Evolutionary conservation across 768 basidiomycete genomes (phyloP), one percentile per base, ranked within the genome.

Genomic region (Agrocybe chaxingu): DNA sequence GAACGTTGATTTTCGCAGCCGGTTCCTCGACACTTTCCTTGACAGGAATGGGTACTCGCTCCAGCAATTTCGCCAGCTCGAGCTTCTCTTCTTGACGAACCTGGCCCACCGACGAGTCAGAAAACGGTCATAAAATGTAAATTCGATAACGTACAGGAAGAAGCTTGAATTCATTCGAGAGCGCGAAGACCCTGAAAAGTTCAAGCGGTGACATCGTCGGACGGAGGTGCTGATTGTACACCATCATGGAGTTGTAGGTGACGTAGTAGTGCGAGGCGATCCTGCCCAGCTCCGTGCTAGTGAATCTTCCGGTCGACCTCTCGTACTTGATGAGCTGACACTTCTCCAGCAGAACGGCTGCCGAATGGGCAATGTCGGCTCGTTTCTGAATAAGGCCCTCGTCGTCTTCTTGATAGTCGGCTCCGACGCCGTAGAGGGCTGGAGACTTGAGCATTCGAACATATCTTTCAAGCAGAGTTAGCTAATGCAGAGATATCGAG

Each of bases 241-340:
- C 87, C 61, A 91, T 83, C 97, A 99, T 99, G 50, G 92, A 96
- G 58, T 84, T 85, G 66, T 98, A 87, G 0, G 93, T 89, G 54
- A 99, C 89, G 64, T 98, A 98, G 66, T 92, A 98, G 65, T 98
- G 88, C 8, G 91, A 94, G 0, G 94, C 93, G 57, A 98, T 98
- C 5, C 90, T 79, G 10, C 96, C 95, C 2, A 98, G 78, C 64
- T 98, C 96, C 3, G 93, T 95, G 56, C 87, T 87, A 58, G 92
- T 90, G 79, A 99, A 93, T 12, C 87, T 75, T 5, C 96, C 96
- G 1, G 85, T 81, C 2, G 84, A 72, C 3, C 95, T 82, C 62
- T 98, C 94, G 64, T 99, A 99, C 65, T 95, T 94, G 76, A 98
- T 71, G 18, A 99, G 81, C 56, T 89, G 86, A 57, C 92, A 92